Base-by-base conservation (phyloP, 257 asterid species). In the Ligustrum vulgare region DNA sequence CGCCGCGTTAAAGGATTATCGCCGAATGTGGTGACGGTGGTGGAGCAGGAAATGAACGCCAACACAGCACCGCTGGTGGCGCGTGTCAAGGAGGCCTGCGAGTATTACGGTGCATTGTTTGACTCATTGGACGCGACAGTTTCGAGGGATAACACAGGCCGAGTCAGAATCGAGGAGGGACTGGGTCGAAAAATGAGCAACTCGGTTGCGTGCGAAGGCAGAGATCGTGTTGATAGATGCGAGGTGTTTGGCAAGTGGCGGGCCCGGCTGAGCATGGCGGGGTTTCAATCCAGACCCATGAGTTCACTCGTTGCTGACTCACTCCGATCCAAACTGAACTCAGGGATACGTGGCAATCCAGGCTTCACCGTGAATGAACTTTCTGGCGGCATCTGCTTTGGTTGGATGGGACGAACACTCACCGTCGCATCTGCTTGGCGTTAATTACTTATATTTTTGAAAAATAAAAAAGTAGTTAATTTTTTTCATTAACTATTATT, bases 201-300 rank as follows among this genome's bases (percentile, higher is more conserved):
- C 96, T 86, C 98, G 87, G 88, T 93, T 49, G 97, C 96, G 89
- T 91, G 97, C 82, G 98, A 93, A 77, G 97, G 97, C 64, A 84
- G 86, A 86, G 96, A 93, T 72, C 97, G 98, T 0, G 91, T 91
- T 0, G 97, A 91, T 62, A 88, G 98, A 51, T 88, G 98, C 83
- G 98, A 93, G 39, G 85, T 93, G 76, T 89, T 83, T 36, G 97
- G 98, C 15, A 93, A 93, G 80, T 93, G 98, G 98, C 87, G 96
- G 88, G 91, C 96, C 84, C 89, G 98, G 36, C 49, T 93, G 84
- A 67, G 88, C 39, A 91, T 93, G 98, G 96, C 97, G 33, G 97
- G 98, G 83, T 93, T 91, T 66, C 76, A 74, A 74, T 78, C 74
- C 8, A 81, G 80, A 60, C 78, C 83, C n/a, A 72, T 91, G 86